Conservation (phyloP, 331 rosid species). For the Spiraea crenata region DNA sequence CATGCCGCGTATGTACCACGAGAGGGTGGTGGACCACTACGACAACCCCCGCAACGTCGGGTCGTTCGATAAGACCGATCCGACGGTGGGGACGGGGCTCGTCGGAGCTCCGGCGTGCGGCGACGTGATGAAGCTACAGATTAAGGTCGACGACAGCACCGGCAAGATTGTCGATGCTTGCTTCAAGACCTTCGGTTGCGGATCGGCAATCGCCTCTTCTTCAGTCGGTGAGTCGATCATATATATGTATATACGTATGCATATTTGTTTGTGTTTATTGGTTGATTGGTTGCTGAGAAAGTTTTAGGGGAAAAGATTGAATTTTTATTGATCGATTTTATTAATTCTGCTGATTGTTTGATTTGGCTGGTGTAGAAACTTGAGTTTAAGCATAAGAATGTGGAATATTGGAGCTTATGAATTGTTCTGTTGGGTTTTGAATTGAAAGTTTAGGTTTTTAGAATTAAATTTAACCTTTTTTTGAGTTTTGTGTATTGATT, state of each 20-base stretch:
- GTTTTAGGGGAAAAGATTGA: not conserved
- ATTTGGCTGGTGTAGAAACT: not conserved
- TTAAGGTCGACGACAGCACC: constrained; percentile 73
- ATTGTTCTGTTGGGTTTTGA: not conserved
- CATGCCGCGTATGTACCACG: constrained; percentile 66
- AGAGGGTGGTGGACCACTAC: constrained; percentile 94
- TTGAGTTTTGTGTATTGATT: not conserved
- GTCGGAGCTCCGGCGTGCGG: constrained; percentile 96
- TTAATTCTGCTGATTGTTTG: not conserved
- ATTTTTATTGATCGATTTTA: not conserved
- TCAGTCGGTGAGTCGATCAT: constrained; percentile 59
- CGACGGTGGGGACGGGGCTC: constrained; percentile 79
- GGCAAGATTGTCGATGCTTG: constrained; percentile 90
- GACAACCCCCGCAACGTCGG: constrained; percentile 86
- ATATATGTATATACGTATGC: not conserved
- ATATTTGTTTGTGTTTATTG: not conserved
- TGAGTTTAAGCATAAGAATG: not conserved
- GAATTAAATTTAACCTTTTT: not conserved
- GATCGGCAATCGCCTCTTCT: constrained; percentile 96
- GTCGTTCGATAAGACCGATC: constrained; percentile 76
- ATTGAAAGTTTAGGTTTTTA: not conserved
- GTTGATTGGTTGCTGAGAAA: not conserved
- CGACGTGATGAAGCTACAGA: constrained; percentile 95
- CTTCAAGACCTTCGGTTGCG: constrained; percentile 97
- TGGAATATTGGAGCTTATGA: not conserved